Evolutionary conservation across 1,284 basidiomycete genomes (phyloP), one percentile per base, ranked within the genome.

Genomic region (Heterobasidion annosum): DNA sequence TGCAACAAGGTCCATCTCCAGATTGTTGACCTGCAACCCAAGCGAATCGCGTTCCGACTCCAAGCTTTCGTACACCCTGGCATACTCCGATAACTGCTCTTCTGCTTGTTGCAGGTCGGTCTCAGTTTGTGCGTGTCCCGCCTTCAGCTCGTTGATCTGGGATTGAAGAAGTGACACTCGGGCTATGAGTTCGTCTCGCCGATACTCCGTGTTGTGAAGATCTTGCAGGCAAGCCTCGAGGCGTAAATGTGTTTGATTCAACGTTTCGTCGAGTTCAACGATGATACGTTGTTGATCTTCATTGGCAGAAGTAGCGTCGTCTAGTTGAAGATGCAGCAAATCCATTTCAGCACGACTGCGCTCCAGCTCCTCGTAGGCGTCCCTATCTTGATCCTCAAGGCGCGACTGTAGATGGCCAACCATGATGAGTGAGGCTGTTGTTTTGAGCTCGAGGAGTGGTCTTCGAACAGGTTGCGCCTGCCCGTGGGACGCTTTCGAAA

Each of bases 11-110:
- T 88, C 85, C 37, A 71, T 66, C 51, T 77, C 73, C n/a, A 88
- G 68, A 57, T 86, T 85, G 4, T 73, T 73, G 35, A 85, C 68
- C 62, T 85, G 82, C 5, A 85, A 72, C 18, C 69, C 68, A 25
- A 87, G 73, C 0, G 84, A 79, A 58, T 82, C 76, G 13, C 84
- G 80, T 58, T 85, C 77, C 0, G 82, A 78, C 61, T 85, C 82
- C 34, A 77, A 68, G 44, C 76, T 70, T 47, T 82, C 75, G 16
- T 81, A 72, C 13, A 71, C 65, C 34, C 72, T 68, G 12, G 70
- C 68, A 16, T 77, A 61, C 15, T 73, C 71, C 6, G 60, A 56
- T 9, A 84, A 62, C 51, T 73, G 70, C 1, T 61, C 63, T 53
- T 73, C 68, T 18, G 73, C 65, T 50, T 72, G 67, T 18, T 73